A percentile compares a stretch with the other conserved stretches of the same genome.
Evolutionary conservation across 805 yeast genomes (phyloP).

Genomic region (Debaryomyces prosopidis): DNA sequence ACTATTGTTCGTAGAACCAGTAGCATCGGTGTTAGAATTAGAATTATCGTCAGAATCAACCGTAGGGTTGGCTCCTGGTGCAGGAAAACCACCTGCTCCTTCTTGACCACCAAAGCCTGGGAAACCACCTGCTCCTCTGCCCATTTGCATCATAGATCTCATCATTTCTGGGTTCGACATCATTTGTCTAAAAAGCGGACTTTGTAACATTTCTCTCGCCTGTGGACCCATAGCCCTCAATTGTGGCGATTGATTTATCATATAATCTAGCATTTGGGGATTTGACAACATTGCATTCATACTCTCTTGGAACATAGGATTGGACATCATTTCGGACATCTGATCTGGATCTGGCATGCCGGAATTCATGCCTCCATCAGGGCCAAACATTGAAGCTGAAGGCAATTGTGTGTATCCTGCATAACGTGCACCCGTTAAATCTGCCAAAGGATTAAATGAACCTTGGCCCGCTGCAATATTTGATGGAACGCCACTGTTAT

Average conservation of each 20-base stretch:
- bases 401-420: slow-evolving; percentile 93
- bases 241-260: slow-evolving; percentile 83
- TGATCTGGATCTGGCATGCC: slow-evolving; percentile 76
- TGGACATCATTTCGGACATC: slow-evolving; percentile 69
- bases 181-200: slow-evolving; percentile 75
- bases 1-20: slow-evolving; percentile 11
- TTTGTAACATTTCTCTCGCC: slow-evolving; percentile 80
- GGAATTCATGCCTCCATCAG: slow-evolving; percentile 85
- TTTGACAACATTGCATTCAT: slow-evolving; percentile 81
- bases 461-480: slow-evolving; percentile 87
- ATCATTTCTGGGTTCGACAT: slow-evolving; percentile 77
- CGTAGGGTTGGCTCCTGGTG: slow-evolving; percentile 41
- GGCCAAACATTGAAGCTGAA: slow-evolving; percentile 83
- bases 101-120: slow-evolving; percentile 23
- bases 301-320: slow-evolving; percentile 78
- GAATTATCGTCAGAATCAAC: slow-evolving; percentile 17
- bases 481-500: slow-evolving; percentile 54
- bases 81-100: slow-evolving; percentile 17
- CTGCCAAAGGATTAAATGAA: slow-evolving; percentile 87
- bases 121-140: slow-evolving; percentile 46
- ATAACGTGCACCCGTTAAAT: slow-evolving; percentile 90
- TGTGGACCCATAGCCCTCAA: slow-evolving; percentile 86
- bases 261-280: slow-evolving; percentile 83
- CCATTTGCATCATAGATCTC: slow-evolving; percentile 79
- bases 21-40: slow-evolving; percentile 11